Conservation (phyloP, 148 eudicot genomes). For the Chenopodium suecicum region DNA sequence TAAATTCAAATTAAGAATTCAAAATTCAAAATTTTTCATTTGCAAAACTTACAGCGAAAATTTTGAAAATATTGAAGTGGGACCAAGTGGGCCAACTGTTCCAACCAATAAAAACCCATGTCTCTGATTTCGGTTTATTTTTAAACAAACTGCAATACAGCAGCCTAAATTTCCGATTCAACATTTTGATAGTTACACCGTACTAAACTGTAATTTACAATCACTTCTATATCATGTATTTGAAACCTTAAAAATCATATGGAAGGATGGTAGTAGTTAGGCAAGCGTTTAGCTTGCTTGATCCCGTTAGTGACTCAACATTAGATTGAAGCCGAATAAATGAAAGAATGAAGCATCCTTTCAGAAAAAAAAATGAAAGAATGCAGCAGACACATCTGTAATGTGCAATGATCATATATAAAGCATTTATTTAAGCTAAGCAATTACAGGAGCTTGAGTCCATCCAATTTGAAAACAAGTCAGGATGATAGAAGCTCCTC, state of each 20-base stretch:
- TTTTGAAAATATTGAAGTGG: too few relatives aligned
- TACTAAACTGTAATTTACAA: background rate
- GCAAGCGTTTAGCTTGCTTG: too few relatives aligned
- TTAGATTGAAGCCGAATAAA: slow-evolving; percentile 7
- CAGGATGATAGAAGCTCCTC: slow-evolving; percentile 15
- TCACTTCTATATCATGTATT: background rate
- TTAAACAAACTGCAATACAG: background rate
- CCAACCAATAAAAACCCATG: too few relatives aligned
- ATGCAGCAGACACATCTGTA: slow-evolving; percentile 4
- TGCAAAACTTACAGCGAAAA: too few relatives aligned
- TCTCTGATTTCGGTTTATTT: too few relatives aligned
- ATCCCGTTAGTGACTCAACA: background rate
- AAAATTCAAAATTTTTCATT: too few relatives aligned
- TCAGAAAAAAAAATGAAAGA: background rate
- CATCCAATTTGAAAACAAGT: slow-evolving; percentile 20
- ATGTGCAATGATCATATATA: slow-evolving; percentile 21
- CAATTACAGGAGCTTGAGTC: slow-evolving; percentile 33
- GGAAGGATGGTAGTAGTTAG: background rate
- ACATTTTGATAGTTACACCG: background rate
- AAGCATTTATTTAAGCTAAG: slow-evolving; percentile 36
- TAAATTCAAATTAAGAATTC: too few relatives aligned
- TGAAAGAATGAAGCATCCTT: slow-evolving; percentile 4
- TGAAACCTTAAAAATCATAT: background rate
- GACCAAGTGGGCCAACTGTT: too few relatives aligned
- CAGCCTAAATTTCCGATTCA: background rate